Evolutionary conservation across 345 rosid species (phyloP), one percentile per base, ranked within the genome.

Genomic region (Lenwebbia sp.): DNA sequence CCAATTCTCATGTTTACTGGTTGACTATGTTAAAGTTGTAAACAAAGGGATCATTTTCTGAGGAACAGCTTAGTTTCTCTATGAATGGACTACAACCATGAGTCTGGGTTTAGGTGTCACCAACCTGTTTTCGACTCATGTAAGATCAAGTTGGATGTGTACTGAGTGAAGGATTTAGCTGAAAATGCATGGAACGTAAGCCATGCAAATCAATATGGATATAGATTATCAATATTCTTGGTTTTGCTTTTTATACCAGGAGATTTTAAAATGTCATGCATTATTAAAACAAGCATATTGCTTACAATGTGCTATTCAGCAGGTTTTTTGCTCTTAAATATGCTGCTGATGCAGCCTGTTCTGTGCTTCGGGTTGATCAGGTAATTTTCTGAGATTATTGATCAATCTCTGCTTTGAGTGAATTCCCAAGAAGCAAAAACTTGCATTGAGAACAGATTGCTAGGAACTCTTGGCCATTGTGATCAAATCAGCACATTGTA

Each of bases 281-380:
- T 37, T 22, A 19, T 70, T 37, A 9, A 17, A 83, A 19, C 58
- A 6, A 21, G 26, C 26, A 54, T 33, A 51, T 83, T 83, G 50
- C 54, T 25, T 76, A 70, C 37, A 40, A 70, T 19, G 26, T 70
- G 47, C 81, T 70, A 1, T 70, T 37, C 50, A 86, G 83, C 90
- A 97, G 99, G 94, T 88, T 90, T 55, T 95, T 93, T 86, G 98
- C 98, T 84, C 96, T 96, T 30, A 94, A 93, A 89, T 95, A 91
- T 87, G 96, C 99, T 88, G 94, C 98, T 25, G 99, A 97, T 90
- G 99, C 99, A 86, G 98, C 99, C 83, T 92, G 98, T 92, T 94
- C 99, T 21, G 98, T 96, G n/a, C 88, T 95, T 90, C 91, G 98
- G 30, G 98, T 98, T 60, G 99, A 98, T 89, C 98, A 93, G 98